Evolutionary conservation across 139 green algal species (phyloP).

Genomic region (Nannochloris sp.): DNA sequence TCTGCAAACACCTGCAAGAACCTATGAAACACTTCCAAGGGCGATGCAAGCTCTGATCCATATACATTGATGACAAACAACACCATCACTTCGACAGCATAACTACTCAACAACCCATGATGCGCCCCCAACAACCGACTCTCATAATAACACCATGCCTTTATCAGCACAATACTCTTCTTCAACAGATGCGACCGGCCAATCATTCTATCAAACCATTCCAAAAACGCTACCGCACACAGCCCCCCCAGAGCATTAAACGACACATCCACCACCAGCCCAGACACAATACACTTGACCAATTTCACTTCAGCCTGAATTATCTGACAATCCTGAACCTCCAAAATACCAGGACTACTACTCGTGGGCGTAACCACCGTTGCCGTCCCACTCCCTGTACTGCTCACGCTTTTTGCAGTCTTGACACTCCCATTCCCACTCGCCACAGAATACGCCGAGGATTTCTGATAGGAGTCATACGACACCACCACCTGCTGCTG

Average conservation of each 20-base stretch:
- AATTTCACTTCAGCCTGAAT: constrained; percentile 68
- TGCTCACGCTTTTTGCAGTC: too few species aligned
- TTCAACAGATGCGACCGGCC: constrained; percentile 84
- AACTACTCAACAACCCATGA: constrained; percentile 90
- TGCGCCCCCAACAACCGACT: constrained; percentile 86
- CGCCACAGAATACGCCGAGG: too few species aligned
- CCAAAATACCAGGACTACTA: background rate
- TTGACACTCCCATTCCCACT: too few species aligned
- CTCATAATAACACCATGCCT: constrained; percentile 99
- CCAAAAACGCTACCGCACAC: constrained; percentile 84
- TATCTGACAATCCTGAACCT: constrained; percentile 5
- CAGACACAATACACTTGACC: constrained; percentile 90
- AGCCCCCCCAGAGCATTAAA: constrained; percentile 90
- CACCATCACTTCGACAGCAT: constrained; percentile 92
- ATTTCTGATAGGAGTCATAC: too few species aligned
- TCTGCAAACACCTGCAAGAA: constrained; percentile 77
- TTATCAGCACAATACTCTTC: constrained; percentile 89
- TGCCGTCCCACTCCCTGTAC: too few species aligned
- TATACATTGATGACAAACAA: constrained; percentile 90
- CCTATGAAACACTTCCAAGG: constrained; percentile 77
- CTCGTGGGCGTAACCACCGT: background rate
- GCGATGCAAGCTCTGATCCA: constrained; percentile 40
- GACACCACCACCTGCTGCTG: background rate
- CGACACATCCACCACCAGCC: constrained; percentile 95
- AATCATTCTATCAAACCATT: constrained; percentile 71